Percentiles rank a stretch among this genome's conserved stretches.
Evolutionary conservation across 257 asterid species (phyloP).

Genomic region (Rehmannia glutinosa): DNA sequence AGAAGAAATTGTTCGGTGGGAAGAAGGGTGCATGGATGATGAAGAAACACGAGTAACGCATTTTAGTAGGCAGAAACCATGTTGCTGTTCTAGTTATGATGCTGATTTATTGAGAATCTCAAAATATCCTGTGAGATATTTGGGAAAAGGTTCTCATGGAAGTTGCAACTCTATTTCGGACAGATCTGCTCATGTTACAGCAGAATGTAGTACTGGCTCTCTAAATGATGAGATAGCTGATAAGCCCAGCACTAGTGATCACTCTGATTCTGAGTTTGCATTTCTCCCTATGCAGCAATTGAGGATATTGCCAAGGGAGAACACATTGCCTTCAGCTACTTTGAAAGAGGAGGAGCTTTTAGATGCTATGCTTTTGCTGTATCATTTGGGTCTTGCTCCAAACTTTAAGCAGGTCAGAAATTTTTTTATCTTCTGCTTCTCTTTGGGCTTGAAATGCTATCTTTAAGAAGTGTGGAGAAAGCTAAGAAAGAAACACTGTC

Average conservation of each 20-base stretch:
- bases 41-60: conserved; percentile 75
- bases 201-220: conserved; percentile 73
- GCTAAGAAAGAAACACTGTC: too few relatives aligned
- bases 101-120: conserved; percentile 47
- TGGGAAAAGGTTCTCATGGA: conserved; percentile 57
- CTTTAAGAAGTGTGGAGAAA: too few relatives aligned
- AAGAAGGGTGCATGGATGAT: conserved; percentile 89
- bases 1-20: conserved; percentile 84
- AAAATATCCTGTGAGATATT: conserved; percentile 48
- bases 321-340: conserved; percentile 57
- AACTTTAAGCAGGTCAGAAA: conserved; percentile 88
- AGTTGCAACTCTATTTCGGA: conserved; percentile 76
- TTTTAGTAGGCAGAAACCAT: conserved; percentile 69
- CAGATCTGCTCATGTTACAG: conserved; percentile 75
- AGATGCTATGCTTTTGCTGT: conserved; percentile 86
- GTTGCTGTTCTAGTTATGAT: conserved; percentile 81
- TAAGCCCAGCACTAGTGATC: conserved; percentile 90
- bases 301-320: conserved; percentile 56
- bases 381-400: conserved; percentile 95
- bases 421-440: neutral
- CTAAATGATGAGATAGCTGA: conserved; percentile 79
- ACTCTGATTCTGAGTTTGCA: conserved; percentile 68
- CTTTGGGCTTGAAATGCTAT: too few relatives aligned
- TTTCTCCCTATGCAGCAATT: conserved; percentile 72
- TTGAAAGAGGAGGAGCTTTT: conserved; percentile 94